Conservation (phyloP, 192 early-diverging fungal genomes). For the Backusella tuberculispora region DNA sequence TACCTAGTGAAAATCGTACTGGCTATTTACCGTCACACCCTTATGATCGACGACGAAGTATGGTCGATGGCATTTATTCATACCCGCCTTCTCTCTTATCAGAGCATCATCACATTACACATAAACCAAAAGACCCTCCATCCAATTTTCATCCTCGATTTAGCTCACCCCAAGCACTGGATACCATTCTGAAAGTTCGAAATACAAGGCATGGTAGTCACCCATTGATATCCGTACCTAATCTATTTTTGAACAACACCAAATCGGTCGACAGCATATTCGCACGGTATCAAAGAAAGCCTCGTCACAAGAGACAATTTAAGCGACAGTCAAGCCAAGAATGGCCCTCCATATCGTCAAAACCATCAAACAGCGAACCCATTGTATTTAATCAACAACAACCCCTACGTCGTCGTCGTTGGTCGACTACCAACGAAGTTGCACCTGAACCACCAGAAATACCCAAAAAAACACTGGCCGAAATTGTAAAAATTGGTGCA, state of each 20-base stretch:
- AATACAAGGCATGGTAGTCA: constrained; percentile 22
- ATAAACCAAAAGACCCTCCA: not conserved
- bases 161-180: constrained; percentile 13
- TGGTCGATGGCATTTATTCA: constrained; percentile 17
- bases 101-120: not conserved
- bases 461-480: constrained; percentile 29
- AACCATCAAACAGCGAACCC: not conserved
- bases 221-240: constrained; percentile 12
- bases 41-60: constrained; percentile 26
- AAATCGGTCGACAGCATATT: not conserved
- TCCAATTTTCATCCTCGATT: constrained; percentile 16
- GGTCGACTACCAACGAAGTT: constrained; percentile 26
- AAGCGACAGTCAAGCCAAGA: not conserved
- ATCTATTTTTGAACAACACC: not conserved
- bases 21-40: constrained; percentile 6
- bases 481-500: constrained; percentile 25
- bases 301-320: not conserved
- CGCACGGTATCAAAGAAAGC: constrained; percentile 7
- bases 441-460: not conserved
- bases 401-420: constrained; percentile 22
- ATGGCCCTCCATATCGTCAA: not conserved
- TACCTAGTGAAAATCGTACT: constrained; percentile 14
- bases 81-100: not conserved
- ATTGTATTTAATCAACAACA: not conserved
- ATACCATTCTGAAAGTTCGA: constrained; percentile 8